These are phyloP conservation scores for Russula dissimulans DNA, from an alignment of 768 basidiomycete species.

Conservation along the genomic window DNA sequence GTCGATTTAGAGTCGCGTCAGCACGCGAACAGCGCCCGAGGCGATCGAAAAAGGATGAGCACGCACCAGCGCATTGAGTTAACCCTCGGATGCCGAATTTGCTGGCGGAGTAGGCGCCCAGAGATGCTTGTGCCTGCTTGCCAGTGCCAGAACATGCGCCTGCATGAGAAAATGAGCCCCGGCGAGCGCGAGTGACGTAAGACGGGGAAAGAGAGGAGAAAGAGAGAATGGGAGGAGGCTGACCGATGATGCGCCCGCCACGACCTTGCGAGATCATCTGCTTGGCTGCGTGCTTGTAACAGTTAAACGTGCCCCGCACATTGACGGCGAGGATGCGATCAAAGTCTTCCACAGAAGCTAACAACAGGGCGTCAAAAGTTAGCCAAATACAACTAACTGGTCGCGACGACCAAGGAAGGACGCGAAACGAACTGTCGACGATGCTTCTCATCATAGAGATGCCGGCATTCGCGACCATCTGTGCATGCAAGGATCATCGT, in stretches of 20 bases:
- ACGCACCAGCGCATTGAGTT: slow-evolving; percentile 23
- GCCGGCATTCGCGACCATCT: slow-evolving; percentile 26
- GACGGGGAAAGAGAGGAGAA: background rate
- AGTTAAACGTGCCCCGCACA: slow-evolving; percentile 19
- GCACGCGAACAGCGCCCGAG: background rate
- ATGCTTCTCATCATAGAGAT: slow-evolving; percentile 12
- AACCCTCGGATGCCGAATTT: slow-evolving; percentile 28
- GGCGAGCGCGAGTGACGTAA: background rate
- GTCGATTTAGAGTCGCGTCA: background rate
- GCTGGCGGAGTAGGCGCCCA: slow-evolving; percentile 24
- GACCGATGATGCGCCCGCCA: slow-evolving; percentile 22
- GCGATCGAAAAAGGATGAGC: background rate
- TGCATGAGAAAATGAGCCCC: background rate
- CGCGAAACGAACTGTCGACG: slow-evolving; percentile 18
- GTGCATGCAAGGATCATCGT: background rate
- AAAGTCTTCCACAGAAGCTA: slow-evolving; percentile 20
- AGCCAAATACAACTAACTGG: background rate
- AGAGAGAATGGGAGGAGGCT: background rate
- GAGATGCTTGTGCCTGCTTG: slow-evolving; percentile 6
- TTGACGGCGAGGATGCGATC: slow-evolving; percentile 19
- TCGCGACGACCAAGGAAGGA: background rate
- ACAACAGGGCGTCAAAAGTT: background rate
- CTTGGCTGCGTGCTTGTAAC: slow-evolving; percentile 21
- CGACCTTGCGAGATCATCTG: slow-evolving; percentile 23
- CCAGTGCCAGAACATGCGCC: slow-evolving; percentile 11